Base-by-base conservation (phyloP, 176 grass and related monocot species). In the Miscanthus lutarioriparius region DNA sequence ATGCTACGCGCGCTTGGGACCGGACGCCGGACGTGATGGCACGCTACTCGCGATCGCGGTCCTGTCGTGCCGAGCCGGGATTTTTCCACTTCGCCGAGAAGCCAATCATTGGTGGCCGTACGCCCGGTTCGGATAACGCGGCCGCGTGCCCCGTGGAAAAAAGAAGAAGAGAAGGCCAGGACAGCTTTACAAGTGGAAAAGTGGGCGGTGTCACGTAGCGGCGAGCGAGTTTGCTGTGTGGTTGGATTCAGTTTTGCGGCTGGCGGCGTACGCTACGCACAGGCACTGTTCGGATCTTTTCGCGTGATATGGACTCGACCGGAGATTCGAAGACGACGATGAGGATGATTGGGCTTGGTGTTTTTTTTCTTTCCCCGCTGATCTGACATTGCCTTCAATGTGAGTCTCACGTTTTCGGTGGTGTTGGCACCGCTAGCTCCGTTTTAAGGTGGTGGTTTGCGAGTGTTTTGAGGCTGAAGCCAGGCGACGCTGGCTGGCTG, bases 161-260 rank as follows among this genome's bases (percentile, higher is more conserved):
- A 47, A 47, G 4, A 45, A 14, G 43, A 45, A 45, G 19, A 51
- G 48, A 51, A 51, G 7, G 7, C 4, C 0, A 8, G 20, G n/a
- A 61, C 8, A 61, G 56, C 22, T 59, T 59, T 59, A 59, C 56
- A 59, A 11, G n/a, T 62, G 58, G 58, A 62, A 62, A 62, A 23
- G 1, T 25, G n/a, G 23, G 23, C 58, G 58, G 58, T 26, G 58
- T 62, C 58, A 1, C 58, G 58, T 62, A 26, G 58, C 58, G 10
- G 3, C 58, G n/a, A 62, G 58, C 23, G n/a, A 25, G 58, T 62
- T 26, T 26, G 8, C 58, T 12, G 58, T 62, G 58, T 10, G n/a
- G 58, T 62, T 62, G 58, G 87, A 84, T 75, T 75, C 76, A 80
- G 28, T 84, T 84, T 84, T n/a, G 75, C 81, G 36, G 19, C 86